Evolutionary conservation across 192 early-diverging fungal genomes (phyloP), one percentile per base, ranked within the genome.

Genomic region (Gryganskiella cystojenkinii): DNA sequence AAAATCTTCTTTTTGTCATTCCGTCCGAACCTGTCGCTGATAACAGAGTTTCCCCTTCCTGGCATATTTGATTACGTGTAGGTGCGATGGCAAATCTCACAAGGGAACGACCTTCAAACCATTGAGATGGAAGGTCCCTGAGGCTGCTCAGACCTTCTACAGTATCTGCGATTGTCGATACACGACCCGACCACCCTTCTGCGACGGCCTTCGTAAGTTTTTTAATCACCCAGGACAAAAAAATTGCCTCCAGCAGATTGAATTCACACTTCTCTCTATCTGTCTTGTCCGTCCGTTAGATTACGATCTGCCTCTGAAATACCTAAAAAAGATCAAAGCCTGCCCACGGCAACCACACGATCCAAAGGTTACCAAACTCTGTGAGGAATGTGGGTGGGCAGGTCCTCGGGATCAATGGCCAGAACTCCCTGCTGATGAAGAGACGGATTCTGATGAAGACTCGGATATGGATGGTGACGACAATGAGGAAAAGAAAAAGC

Each of bases 21-120:
- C 13, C 15, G 27, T 47, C 2, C 20, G 27, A 55, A n/a, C 4
- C 19, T 30, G 4, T 37, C 50, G 50, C 50, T 52, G 9, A 52
- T 52, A 19, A 45, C 11, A 19, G 44, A 45, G 14, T 10, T 10
- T 52, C 5, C 50, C 50, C 24, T 14, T 10, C 24, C 9, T 52
- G 14, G 53, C 53, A 9, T 33, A 8, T 9, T 14, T 55, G 10
- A 10, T 55, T 9, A 14, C 31, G 0, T 19, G 22, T 31, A 76
- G 73, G 73, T 76, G 73, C 51, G 73, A 76, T 34, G 73, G 73
- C 20, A 76, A 76, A 61, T 76, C 73, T 17, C 73, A 76, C 50
- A 76, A 76, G 27, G 73, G 73, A 17, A 76, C 73, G 11, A 37
- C 65, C 6, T 76, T 76, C 65, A 76, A 76, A 15, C 73, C 73